Conservation (phyloP, 1,284 basidiomycete genomes). For the Tilletia setariae region DNA sequence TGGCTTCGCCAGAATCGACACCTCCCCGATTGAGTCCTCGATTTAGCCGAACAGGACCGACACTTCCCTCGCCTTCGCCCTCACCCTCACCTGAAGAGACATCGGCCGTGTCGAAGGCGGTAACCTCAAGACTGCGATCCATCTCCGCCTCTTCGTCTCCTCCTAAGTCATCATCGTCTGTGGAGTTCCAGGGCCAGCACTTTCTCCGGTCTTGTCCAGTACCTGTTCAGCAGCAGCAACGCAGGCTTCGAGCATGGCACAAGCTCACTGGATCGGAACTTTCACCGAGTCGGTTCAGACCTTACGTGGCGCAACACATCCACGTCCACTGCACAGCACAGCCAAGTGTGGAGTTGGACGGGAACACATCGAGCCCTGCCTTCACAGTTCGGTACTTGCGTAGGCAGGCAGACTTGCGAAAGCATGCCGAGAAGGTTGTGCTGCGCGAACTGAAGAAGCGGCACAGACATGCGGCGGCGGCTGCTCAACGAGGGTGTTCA, state of each 20-base stretch:
- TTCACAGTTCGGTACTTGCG: constrained; percentile 9
- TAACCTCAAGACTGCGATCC: too few species aligned
- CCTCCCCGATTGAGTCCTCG: not conserved
- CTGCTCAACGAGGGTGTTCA: not conserved
- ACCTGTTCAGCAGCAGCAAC: not conserved
- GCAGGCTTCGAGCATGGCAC: constrained; percentile 8
- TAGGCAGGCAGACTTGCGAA: constrained; percentile 1
- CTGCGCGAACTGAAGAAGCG: constrained; percentile 4
- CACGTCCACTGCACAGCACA: not conserved
- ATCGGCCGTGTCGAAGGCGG: too few species aligned
- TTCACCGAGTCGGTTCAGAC: not conserved
- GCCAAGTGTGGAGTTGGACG: not conserved
- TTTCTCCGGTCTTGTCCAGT: too few species aligned
- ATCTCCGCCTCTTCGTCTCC: too few species aligned
- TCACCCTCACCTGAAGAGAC: not conserved
- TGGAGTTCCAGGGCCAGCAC: too few species aligned
- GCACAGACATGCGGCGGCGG: not conserved
- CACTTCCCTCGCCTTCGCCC: not conserved
- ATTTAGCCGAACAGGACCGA: too few species aligned
- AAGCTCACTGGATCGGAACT: constrained; percentile 6
- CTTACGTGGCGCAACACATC: constrained; percentile 5
- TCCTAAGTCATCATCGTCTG: too few species aligned
- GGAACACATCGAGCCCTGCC: not conserved
- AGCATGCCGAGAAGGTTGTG: constrained; percentile 1
- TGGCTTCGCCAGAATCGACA: not conserved